Evolutionary conservation across 2,329 filamentous ascomycete species (phyloP), one percentile per base, ranked within the genome.

Genomic region (Colletotrichum sp.): DNA sequence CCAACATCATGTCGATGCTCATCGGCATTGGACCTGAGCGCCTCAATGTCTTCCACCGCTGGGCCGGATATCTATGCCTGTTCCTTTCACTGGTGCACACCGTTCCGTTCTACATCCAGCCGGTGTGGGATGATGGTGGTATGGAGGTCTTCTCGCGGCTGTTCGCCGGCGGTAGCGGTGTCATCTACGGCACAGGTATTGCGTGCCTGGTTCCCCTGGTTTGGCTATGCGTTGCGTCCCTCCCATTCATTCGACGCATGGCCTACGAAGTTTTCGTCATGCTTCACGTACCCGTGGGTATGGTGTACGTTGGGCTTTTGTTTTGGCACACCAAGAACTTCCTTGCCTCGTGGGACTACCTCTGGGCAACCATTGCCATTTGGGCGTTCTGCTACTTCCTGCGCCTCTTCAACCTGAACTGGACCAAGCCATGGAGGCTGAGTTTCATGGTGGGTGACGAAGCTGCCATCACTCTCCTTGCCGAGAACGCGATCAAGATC

Each of bases 301-400:
- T 96, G 52, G 87, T 94, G 16, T 98, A 97, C 81, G 87, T 98
- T 8, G 96, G 90, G 2, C 90, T 98, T 82, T 89, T 99, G 32
- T 98, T 99, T 86, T 99, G 96, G 96, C 96, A 99, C 84, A 97
- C 95, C 80, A 94, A 96, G 84, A 98, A 98, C 84, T 98, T 94
- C 79, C 90, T 98, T 48, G 93, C 93, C 71, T 98, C 96, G 0
- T 98, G 96, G 96, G 89, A 92, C 81, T 99, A 98, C 81, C 91
- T 99, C 4, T 98, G 92, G 81, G 92, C 95, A 3, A 97, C 95
- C 0, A 85, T 96, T 28, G 94, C 87, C 58, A 95, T 98, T 77
- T 97, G 96, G 93, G 86, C 90, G 2, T 79, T 93, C 8, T 97
- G 95, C 68, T 96, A 97, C 82, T 80, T 93, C 30, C 85, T 93